A percentile compares a stretch with the other conserved stretches of the same genome.
Evolutionary conservation across 2,329 filamentous ascomycete species (phyloP).

Genomic region (Calonectria honghensis): DNA sequence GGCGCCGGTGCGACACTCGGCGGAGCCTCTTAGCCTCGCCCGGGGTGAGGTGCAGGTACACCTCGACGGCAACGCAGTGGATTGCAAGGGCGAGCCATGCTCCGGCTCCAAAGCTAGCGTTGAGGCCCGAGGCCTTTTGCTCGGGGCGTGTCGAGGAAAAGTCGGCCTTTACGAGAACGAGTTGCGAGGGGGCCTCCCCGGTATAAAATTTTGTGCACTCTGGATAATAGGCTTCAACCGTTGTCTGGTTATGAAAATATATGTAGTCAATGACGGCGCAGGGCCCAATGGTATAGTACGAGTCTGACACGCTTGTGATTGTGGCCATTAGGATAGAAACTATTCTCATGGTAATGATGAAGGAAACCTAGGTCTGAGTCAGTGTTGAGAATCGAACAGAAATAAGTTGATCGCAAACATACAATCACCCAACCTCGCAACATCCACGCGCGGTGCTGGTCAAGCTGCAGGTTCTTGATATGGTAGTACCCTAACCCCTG

Average conservation of each 20-base stretch:
- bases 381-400: background rate
- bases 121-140: conserved; percentile 64
- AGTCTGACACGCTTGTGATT: conserved; percentile 59
- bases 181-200: conserved; percentile 39
- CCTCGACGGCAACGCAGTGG: conserved; percentile 69
- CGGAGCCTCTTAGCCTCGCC: conserved; percentile 72
- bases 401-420: background rate
- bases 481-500: conserved; percentile 71
- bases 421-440: conserved; percentile 72
- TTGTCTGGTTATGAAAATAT: conserved; percentile 53
- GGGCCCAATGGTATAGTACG: conserved; percentile 56
- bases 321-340: conserved; percentile 65
- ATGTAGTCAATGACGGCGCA: conserved; percentile 71
- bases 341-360: conserved; percentile 72
- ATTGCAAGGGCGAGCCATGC: conserved; percentile 72
- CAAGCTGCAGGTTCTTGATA: conserved; percentile 76
- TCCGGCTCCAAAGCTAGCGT: conserved; percentile 70
- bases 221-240: conserved; percentile 63
- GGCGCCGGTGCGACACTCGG: conserved; percentile 73
- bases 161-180: conserved; percentile 57
- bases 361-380: conserved; percentile 61
- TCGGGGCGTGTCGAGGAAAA: conserved; percentile 54
- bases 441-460: conserved; percentile 80
- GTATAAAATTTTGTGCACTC: conserved; percentile 64
- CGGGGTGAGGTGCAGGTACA: conserved; percentile 72